Percentiles rank a stretch among this genome's conserved stretches.
Evolutionary conservation across 192 early-diverging fungal genomes (phyloP).

Genomic region (Rhizophagus prolifer): DNA sequence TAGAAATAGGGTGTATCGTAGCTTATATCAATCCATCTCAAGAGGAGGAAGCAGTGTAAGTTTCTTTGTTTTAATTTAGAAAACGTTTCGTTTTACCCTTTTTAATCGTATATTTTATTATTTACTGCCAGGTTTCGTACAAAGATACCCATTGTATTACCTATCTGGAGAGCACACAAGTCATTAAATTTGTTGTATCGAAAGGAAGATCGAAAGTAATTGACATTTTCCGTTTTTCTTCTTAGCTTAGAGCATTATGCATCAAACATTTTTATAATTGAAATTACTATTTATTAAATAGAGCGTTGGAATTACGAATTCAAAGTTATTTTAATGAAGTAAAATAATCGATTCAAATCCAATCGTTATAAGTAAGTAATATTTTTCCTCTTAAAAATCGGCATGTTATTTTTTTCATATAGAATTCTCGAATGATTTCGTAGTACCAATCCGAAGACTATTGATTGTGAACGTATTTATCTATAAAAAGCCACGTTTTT

Average conservation of each 20-base stretch:
- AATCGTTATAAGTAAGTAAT: too few relatives aligned
- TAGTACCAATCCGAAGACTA: too few relatives aligned
- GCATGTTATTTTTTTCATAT: too few relatives aligned
- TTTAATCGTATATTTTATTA: background rate
- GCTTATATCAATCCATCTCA: background rate
- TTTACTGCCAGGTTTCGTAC: background rate
- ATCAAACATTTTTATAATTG: background rate
- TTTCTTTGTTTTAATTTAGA: background rate
- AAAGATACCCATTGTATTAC: constrained; percentile 20
- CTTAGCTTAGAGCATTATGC: background rate
- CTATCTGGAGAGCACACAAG: constrained; percentile 9
- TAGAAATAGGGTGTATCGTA: constrained; percentile 21
- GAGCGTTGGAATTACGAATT: constrained; percentile 9
- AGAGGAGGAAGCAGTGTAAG: background rate
- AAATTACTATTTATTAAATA: background rate
- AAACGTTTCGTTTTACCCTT: background rate
- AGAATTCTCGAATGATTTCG: too few relatives aligned
- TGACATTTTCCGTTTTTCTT: background rate
- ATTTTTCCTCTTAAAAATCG: too few relatives aligned
- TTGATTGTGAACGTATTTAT: too few relatives aligned
- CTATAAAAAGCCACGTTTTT: too few relatives aligned
- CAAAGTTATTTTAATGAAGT: background rate
- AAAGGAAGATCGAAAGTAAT: constrained; percentile 22
- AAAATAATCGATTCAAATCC: background rate
- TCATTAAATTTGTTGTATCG: constrained; percentile 27